A percentile compares a stretch with the other conserved stretches of the same genome.
Conservation (phyloP, 345 rosid genomes). For the Physaria fendleri region DNA sequence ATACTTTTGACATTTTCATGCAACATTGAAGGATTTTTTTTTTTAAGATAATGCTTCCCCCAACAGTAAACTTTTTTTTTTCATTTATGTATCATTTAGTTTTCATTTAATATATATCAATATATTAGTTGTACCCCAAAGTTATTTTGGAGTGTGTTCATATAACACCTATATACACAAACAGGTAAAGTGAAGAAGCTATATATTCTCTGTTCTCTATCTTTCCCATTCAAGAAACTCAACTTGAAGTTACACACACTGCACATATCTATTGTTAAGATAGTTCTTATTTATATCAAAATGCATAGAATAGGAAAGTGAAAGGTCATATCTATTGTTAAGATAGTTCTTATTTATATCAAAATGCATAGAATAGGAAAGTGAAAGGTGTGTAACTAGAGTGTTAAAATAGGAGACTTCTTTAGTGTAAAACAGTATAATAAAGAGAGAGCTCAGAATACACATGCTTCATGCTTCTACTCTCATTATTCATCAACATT, state of each 20-base stretch:
- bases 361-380: conserved; percentile 21
- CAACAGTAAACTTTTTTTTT: too few relatives aligned
- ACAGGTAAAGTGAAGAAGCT: conserved; percentile 10
- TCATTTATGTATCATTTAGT: too few relatives aligned
- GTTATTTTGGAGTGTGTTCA: conserved; percentile 1
- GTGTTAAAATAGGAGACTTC: conserved; percentile 27
- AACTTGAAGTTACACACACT: conserved; percentile 25
- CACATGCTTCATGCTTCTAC: conserved; percentile 17
- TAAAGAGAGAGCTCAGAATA: conserved; percentile 12
- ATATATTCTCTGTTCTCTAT: conserved; percentile 20
- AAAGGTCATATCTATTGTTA: conserved; percentile 7
- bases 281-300: neutral
- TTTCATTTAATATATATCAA: too few relatives aligned
- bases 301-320: conserved; percentile 24
- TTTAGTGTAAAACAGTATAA: conserved; percentile 27
- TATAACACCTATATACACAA: conserved; percentile 21
- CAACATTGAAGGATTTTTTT: neutral
- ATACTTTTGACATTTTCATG: neutral
- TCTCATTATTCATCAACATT: conserved; percentile 15
- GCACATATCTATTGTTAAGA: conserved; percentile 11
- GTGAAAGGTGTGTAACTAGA: conserved; percentile 21
- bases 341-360: neutral
- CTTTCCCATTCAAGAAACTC: conserved; percentile 23
- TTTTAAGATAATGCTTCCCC: too few relatives aligned
- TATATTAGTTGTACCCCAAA: neutral